Evolutionary conservation across 768 basidiomycete genomes (phyloP), one percentile per base, ranked within the genome.

Genomic region (Phaeotremella skinneri): DNA sequence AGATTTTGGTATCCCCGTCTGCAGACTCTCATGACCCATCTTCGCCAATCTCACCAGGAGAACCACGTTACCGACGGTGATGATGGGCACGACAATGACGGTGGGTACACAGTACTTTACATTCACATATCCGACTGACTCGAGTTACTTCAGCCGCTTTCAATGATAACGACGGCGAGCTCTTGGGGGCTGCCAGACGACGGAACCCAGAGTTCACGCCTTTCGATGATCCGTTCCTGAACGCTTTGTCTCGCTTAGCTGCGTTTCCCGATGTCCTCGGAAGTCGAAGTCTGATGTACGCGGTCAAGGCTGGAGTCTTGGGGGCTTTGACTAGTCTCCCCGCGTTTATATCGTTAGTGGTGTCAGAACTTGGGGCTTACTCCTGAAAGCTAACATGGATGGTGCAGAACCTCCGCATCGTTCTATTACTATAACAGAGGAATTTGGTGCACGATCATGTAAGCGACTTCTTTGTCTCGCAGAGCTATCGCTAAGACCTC

Each of bases 381-480:
- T 13, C 25, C 32, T 16, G 13, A 23, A 4, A 5, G 52, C 62
- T 69, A 29, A 59, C n/a, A 17, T 30, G 2, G 7, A 17, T 7
- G 34, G 2, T 43, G 14, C 32, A 66, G 62, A 0, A 63, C 62
- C 16, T 68, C 67, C 17, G 70, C 64, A 5, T 55, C 61, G 2
- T 74, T 70, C 55, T 76, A 69, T 55, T 73, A 75, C 42, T 66
- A 68, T 49, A 68, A 74, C 43, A 56, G 70, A 49, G 71, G 70
- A 5, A 61, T 73, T 39, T 73, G 72, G 72, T 43, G 37, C n/a
- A 64, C 63, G 17, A 67, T 70, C 49, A 70, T 70, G 71, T 63
- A 42, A 63, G 63, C n/a, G n/a, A 39, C 7, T 53, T 53, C 9
- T 13, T 16, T 6, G 16, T 29, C 21, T 31, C 59, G 5, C 59